These are phyloP conservation scores for Ophiocordyceps polyrhachis-furcata DNA, from an alignment of 2,329 filamentous ascomycete genomes.

Conservation along the genomic window DNA sequence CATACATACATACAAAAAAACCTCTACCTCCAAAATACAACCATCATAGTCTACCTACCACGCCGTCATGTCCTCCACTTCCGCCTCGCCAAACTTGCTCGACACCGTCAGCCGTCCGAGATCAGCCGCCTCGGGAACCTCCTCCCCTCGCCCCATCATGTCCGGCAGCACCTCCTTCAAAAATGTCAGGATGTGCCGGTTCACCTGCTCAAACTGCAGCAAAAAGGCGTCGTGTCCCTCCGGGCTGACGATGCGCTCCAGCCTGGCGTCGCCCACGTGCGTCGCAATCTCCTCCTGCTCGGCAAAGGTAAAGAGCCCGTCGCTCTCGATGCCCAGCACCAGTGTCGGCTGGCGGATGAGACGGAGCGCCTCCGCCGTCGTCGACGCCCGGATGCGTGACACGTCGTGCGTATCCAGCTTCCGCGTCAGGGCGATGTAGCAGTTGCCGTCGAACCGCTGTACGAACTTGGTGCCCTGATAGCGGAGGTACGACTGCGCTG, in stretches of 20 bases:
- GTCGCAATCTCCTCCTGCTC: slow-evolving; percentile 86
- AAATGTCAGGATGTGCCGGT: slow-evolving; percentile 69
- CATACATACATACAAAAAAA: too few species aligned
- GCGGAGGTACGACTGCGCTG: slow-evolving; percentile 88
- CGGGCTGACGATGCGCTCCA: slow-evolving; percentile 79
- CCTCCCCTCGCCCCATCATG: slow-evolving; percentile 55
- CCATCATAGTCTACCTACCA: slow-evolving; percentile 46
- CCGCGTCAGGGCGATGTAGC: slow-evolving; percentile 95
- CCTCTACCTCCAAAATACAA: too few species aligned
- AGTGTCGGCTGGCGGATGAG: slow-evolving; percentile 77
- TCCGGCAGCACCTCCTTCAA: slow-evolving; percentile 67
- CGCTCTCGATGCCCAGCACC: slow-evolving; percentile 85
- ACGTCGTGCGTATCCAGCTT: slow-evolving; percentile 97
- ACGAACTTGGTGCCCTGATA: slow-evolving; percentile 97
- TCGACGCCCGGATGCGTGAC: slow-evolving; percentile 51
- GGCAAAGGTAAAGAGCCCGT: slow-evolving; percentile 91
- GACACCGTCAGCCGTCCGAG: slow-evolving; percentile 57
- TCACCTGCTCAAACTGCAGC: slow-evolving; percentile 94
- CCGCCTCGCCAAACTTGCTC: slow-evolving; percentile 86
- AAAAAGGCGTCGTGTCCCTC: slow-evolving; percentile 96
- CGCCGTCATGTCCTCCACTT: slow-evolving; percentile 89
- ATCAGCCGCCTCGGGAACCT: slow-evolving; percentile 27
- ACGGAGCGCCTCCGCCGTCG: slow-evolving; percentile 56
- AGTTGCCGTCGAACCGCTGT: slow-evolving; percentile 92
- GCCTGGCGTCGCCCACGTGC: slow-evolving; percentile 54